These are phyloP conservation scores for Apophysomyces variabilis DNA, from an alignment of 371 early-diverging fungal genomes.

Conservation along the genomic window DNA sequence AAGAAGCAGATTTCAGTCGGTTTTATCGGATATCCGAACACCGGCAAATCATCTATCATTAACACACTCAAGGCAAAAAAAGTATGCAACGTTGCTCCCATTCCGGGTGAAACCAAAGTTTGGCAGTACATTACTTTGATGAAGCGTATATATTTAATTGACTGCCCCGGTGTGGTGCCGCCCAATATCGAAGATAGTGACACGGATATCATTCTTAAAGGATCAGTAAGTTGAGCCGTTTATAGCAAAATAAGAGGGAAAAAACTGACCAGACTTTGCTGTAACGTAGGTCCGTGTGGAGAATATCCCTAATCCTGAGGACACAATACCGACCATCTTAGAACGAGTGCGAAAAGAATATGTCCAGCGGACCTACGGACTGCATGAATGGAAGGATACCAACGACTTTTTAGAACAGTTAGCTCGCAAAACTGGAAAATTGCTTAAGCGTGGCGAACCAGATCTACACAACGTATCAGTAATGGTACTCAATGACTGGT, in stretches of 20 bases:
- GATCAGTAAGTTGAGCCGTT: conserved; percentile 67
- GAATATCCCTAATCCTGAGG: conserved; percentile 93
- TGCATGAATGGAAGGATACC: conserved; percentile 83
- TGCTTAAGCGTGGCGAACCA: conserved; percentile 97
- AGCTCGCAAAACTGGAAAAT: conserved; percentile 89
- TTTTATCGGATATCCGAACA: conserved; percentile 98
- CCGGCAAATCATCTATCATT: conserved; percentile 98
- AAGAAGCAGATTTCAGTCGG: conserved; percentile 98
- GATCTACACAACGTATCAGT: conserved; percentile 94
- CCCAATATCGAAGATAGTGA: conserved; percentile 87
- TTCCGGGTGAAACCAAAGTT: conserved; percentile 99
- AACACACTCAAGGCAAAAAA: conserved; percentile 97
- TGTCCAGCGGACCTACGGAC: conserved; percentile 88
- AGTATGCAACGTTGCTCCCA: conserved; percentile 98
- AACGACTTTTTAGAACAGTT: conserved; percentile 92
- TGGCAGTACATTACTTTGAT: conserved; percentile 99
- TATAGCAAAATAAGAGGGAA: not conserved
- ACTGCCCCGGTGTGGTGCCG: conserved; percentile 99
- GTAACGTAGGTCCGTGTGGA: conserved; percentile 85
- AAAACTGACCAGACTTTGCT: not conserved
- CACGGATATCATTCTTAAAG: conserved; percentile 97
- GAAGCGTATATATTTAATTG: conserved; percentile 98
- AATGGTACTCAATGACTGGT: conserved; percentile 99
- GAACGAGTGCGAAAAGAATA: conserved; percentile 89
- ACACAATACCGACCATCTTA: conserved; percentile 89